These are phyloP conservation scores for Volutella citrinella DNA, from an alignment of 2,329 filamentous ascomycete species.

Conservation along the genomic window DNA sequence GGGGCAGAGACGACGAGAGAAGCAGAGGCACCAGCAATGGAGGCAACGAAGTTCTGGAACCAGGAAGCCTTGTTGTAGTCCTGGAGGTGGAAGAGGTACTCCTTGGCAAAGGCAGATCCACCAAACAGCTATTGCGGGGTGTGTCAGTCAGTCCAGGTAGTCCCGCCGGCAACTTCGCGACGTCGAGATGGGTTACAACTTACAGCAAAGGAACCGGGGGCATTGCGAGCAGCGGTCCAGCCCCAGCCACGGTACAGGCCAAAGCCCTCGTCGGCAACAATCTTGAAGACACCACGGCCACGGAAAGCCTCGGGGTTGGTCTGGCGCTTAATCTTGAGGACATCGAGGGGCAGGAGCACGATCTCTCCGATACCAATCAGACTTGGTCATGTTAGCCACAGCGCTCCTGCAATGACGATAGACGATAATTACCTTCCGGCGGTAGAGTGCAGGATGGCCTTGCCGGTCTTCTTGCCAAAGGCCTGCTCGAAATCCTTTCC, in stretches of 20 bases:
- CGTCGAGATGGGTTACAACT: too few species aligned
- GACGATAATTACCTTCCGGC: conserved; percentile 78
- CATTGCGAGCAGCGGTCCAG: conserved; percentile 96
- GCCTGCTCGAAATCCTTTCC: conserved; percentile 79
- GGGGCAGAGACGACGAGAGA: conserved; percentile 96
- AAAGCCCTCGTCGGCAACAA: conserved; percentile 91
- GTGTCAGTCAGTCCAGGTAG: conserved; percentile 21
- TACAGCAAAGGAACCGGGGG: conserved; percentile 94
- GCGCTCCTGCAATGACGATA: too few species aligned
- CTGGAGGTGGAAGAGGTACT: conserved; percentile 83
- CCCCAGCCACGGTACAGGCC: conserved; percentile 94
- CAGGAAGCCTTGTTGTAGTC: conserved; percentile 96
- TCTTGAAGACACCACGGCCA: conserved; percentile 84
- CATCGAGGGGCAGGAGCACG: conserved; percentile 88
- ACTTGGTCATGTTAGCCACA: conserved; percentile 48
- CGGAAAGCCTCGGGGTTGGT: conserved; percentile 98
- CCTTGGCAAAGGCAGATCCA: conserved; percentile 95
- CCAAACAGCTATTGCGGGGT: conserved; percentile 73
- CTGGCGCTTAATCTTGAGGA: conserved; percentile 99
- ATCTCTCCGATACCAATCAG: conserved; percentile 98
- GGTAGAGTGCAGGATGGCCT: conserved; percentile 96
- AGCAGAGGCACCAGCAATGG: conserved; percentile 89
- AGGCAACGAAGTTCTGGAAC: conserved; percentile 96
- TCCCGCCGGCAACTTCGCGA: too few species aligned
- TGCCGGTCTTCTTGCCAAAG: conserved; percentile 95